A percentile compares a stretch with the other conserved stretches of the same genome.
Conservation (phyloP, 2,329 filamentous ascomycete genomes). For the Botrytis galanthina region DNA sequence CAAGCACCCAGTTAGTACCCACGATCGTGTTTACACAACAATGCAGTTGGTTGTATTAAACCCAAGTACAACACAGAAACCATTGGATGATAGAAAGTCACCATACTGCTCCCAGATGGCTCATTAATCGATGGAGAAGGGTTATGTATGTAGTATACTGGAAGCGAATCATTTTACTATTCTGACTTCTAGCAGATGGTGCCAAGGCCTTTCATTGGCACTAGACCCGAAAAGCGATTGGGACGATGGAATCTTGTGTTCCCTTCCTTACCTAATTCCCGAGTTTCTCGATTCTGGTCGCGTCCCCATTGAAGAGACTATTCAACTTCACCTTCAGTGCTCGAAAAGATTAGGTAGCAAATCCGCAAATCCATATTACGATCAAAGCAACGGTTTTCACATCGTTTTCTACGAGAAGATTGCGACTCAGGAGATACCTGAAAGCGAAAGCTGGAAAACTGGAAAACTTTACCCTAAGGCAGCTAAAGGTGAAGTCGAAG, state of each 20-base stretch:
- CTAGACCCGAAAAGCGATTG: rapidly evolving
- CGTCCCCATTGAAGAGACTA: too few relatives aligned
- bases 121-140: not conserved
- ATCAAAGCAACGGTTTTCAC: not conserved
- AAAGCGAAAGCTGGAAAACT: too few relatives aligned
- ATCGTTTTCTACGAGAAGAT: too few relatives aligned
- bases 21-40: too few relatives aligned
- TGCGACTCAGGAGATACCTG: rapidly evolving
- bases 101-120: not conserved
- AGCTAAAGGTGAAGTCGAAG: too few relatives aligned
- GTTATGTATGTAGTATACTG: not conserved
- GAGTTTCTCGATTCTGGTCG: too few relatives aligned
- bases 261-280: too few relatives aligned
- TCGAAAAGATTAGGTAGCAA: not conserved
- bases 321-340: not conserved
- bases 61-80: too few relatives aligned
- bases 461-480: too few relatives aligned
- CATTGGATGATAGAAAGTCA: rapidly evolving
- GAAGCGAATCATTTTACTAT: rapidly evolving
- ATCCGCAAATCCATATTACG: not conserved
- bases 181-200: not conserved
- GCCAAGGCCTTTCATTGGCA: not conserved
- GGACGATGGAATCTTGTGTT: rapidly evolving
- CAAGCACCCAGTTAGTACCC: not conserved
- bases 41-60: not conserved